phyloP scores from a whole-genome alignment of 1,139 yeast species.

The Barnettozyma hawaiiensis region DNA sequence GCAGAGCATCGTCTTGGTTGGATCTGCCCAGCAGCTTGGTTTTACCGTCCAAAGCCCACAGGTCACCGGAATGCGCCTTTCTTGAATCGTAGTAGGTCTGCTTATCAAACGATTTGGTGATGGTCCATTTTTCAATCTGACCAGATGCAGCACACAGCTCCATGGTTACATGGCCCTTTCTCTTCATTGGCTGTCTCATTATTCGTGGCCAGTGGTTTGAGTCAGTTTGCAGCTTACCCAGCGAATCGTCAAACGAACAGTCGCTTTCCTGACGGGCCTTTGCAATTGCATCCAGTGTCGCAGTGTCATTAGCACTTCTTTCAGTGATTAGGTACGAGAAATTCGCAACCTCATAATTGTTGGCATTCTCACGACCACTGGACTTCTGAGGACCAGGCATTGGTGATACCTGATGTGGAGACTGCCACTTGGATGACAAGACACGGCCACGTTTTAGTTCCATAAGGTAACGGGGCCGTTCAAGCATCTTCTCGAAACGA shows the following conservation, averaged over 20 bases:
- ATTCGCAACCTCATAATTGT: conserved; percentile 66
- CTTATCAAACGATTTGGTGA: conserved; percentile 73
- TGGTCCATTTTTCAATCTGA: conserved; percentile 76
- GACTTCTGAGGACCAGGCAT: conserved; percentile 46
- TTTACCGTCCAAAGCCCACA: conserved; percentile 82
- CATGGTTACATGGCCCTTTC: conserved; percentile 77
- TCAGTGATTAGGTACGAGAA: conserved; percentile 73
- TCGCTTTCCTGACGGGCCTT: conserved; percentile 19
- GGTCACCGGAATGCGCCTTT: conserved; percentile 77
- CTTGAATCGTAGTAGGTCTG: conserved; percentile 87
- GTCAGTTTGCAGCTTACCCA: conserved; percentile 33
- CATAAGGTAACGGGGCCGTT: conserved; percentile 69
- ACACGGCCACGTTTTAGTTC: conserved; percentile 81
- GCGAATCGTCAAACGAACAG: conserved; percentile 11
- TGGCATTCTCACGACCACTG: conserved; percentile 71
- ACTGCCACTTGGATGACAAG: conserved; percentile 69
- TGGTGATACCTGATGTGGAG: conserved; percentile 28
- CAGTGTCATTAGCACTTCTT: conserved; percentile 39
- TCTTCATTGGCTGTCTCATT: conserved; percentile 63
- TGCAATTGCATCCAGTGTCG: conserved; percentile 27
- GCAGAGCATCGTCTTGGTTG: conserved; percentile 26
- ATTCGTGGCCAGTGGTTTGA: conserved; percentile 62
- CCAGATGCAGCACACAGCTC: conserved; percentile 81
- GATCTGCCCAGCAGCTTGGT: conserved; percentile 37
- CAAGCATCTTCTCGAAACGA: conserved; percentile 64